phyloP scores from a whole-genome alignment of 2,329 filamentous ascomycete genomes.

The Mariannaea elegans region DNA sequence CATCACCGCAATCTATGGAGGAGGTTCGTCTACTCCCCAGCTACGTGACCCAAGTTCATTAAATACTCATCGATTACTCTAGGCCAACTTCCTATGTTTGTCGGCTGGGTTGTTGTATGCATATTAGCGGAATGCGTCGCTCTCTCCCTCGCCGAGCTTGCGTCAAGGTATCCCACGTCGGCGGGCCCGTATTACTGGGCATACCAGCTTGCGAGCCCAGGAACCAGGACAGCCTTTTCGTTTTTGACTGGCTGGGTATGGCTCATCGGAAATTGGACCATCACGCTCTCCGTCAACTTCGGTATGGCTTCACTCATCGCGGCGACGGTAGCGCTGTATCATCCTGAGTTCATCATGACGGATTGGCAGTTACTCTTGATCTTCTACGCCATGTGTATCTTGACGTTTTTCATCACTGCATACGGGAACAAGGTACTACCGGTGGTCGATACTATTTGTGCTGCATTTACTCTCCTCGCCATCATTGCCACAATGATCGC shows the following conservation, averaged over 20 bases:
- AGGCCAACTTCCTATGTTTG: conserved; percentile 64
- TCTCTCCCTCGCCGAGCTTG: conserved; percentile 75
- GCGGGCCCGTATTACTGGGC: conserved; percentile 79
- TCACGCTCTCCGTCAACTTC: conserved; percentile 75
- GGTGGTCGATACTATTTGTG: conserved; percentile 73
- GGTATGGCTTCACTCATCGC: conserved; percentile 74
- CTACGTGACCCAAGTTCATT: no score
- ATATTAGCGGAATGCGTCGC: conserved; percentile 77
- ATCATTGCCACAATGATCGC: conserved; percentile 76
- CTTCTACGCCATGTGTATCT: conserved; percentile 71
- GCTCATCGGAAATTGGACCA: conserved; percentile 74
- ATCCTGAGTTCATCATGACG: conserved; percentile 58
- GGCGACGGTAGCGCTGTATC: conserved; percentile 70
- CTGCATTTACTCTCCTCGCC: conserved; percentile 75
- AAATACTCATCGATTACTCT: neutral
- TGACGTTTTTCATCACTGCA: conserved; percentile 72
- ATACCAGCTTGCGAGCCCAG: conserved; percentile 68
- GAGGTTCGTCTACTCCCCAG: conserved; percentile 15
- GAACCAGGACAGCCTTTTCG: conserved; percentile 69
- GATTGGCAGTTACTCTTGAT: conserved; percentile 72
- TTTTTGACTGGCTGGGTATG: conserved; percentile 81
- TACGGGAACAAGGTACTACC: conserved; percentile 68
- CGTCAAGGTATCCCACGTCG: conserved; percentile 69
- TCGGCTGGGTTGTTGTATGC: conserved; percentile 70
- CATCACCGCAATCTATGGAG: conserved; percentile 36